These are phyloP conservation scores for Aquilaria sinensis DNA, from an alignment of 345 rosid species.

Conservation along the genomic window DNA sequence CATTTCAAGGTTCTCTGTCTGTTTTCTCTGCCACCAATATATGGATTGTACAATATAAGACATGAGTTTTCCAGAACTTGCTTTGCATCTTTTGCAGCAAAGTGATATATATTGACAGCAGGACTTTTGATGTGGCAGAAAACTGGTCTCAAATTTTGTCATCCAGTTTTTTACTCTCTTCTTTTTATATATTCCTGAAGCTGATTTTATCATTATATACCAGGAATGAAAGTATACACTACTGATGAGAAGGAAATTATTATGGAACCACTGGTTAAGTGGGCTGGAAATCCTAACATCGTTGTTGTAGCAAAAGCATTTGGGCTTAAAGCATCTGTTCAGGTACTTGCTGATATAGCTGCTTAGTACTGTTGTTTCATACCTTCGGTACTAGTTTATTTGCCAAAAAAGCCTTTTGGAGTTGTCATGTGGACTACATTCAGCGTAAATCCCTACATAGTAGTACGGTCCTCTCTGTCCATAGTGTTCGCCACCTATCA, in stretches of 20 bases:
- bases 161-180: conserved; percentile 1
- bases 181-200: conserved; percentile 1
- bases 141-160: background rate
- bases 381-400: no score
- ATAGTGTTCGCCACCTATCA: no score
- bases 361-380: background rate
- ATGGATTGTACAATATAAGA: background rate
- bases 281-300: conserved; percentile 95
- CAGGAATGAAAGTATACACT: conserved; percentile 89
- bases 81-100: background rate
- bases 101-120: conserved; percentile 4
- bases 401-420: no score
- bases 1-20: conserved; percentile 56
- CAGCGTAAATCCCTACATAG: no score
- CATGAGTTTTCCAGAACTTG: background rate
- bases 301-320: conserved; percentile 71
- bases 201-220: conserved; percentile 7
- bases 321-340: conserved; percentile 82
- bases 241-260: conserved; percentile 95
- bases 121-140: background rate
- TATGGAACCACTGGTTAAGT: conserved; percentile 79
- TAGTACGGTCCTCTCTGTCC: no score
- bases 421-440: no score
- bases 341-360: conserved; percentile 32
- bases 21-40: background rate